Percentiles rank a stretch among this genome's conserved stretches.
Conservation (phyloP, 1,284 basidiomycete genomes). For the Malassezia slooffiae region DNA sequence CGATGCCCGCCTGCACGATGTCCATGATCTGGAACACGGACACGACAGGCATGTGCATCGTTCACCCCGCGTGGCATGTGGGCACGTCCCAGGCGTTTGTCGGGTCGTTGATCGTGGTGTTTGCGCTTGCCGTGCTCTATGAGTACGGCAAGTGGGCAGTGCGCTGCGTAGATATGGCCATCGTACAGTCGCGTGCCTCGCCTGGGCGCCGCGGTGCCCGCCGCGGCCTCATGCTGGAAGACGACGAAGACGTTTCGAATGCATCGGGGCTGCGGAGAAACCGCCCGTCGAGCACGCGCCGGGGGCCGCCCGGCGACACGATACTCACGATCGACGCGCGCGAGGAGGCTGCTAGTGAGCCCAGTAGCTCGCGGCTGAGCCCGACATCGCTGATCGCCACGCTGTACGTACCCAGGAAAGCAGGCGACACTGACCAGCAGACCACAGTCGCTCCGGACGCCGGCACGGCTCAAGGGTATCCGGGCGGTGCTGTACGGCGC, state of each 20-base stretch:
- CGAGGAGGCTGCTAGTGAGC: no score
- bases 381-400: no score
- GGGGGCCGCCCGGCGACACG: no score
- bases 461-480: slow-evolving; percentile 4
- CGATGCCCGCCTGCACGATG: slow-evolving; percentile 6
- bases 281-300: no score
- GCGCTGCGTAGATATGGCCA: slow-evolving; percentile 3
- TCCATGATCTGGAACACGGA: slow-evolving; percentile 14
- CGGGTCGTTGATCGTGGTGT: slow-evolving; percentile 1
- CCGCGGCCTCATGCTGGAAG: no score
- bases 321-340: no score
- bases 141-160: slow-evolving; percentile 7
- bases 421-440: background rate
- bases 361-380: no score
- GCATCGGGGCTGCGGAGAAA: no score
- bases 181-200: no score
- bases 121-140: slow-evolving; percentile 1
- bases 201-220: no score
- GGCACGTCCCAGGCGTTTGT: slow-evolving; percentile 3
- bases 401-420: no score
- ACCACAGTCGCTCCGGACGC: slow-evolving; percentile 5
- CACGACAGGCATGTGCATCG: slow-evolving; percentile 9
- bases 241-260: no score
- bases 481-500: slow-evolving; percentile 19
- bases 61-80: slow-evolving; percentile 8